phyloP scores from a whole-genome alignment of 129 eudicot genomes.

The Artemisia argyi region DNA sequence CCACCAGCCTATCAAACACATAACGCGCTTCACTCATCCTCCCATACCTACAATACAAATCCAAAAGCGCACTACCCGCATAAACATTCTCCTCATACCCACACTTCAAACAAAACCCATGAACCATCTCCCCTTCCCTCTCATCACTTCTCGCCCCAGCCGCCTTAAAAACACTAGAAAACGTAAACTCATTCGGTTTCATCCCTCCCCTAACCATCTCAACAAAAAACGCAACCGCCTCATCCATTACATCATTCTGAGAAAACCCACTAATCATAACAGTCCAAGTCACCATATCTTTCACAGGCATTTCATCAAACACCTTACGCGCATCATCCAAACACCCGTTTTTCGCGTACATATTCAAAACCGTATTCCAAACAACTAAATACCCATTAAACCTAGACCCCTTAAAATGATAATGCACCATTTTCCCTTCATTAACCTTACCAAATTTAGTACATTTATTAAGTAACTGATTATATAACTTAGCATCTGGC shows the following conservation, averaged over 20 bases:
- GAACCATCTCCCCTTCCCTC: constrained; percentile 47
- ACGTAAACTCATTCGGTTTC: constrained; percentile 71
- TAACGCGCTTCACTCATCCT: constrained; percentile 51
- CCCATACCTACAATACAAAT: constrained; percentile 70
- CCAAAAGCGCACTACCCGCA: constrained; percentile 81
- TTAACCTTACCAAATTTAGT: constrained; percentile 46
- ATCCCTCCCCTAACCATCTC: constrained; percentile 51
- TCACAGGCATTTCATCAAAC: constrained; percentile 65
- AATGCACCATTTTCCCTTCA: constrained; percentile 62
- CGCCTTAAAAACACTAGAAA: constrained; percentile 74
- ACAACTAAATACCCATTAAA: constrained; percentile 41
- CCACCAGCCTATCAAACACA: constrained; percentile 44
- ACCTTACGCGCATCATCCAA: constrained; percentile 57
- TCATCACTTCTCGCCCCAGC: constrained; percentile 47
- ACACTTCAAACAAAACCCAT: constrained; percentile 45
- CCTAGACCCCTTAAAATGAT: constrained; percentile 55
- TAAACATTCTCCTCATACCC: constrained; percentile 59
- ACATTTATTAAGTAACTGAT: constrained; percentile 47
- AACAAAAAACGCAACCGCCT: constrained; percentile 51
- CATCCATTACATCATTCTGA: constrained; percentile 46
- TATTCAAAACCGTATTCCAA: constrained; percentile 47
- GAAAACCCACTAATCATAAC: constrained; percentile 69
- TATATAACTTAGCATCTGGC: constrained; percentile 48
- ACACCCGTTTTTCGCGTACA: constrained; percentile 75
- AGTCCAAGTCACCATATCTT: constrained; percentile 78